Percentiles rank a stretch among this genome's conserved stretches.
These are phyloP conservation scores for Paracoccidioides lutzii DNA, from an alignment of 2,329 filamentous ascomycete genomes.

Conservation along the genomic window DNA sequence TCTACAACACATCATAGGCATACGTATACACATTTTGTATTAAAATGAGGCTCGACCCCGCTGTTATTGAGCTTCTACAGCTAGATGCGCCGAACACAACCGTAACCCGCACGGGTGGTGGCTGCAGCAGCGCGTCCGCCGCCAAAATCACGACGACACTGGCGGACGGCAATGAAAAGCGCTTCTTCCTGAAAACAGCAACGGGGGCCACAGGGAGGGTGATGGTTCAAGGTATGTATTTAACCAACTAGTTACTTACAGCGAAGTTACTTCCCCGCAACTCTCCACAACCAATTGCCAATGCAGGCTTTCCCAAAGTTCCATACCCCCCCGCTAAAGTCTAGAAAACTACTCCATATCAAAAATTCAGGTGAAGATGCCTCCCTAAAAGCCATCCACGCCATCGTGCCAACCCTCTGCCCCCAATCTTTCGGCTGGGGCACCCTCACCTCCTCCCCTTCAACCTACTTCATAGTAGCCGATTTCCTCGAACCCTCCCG, in stretches of 20 bases:
- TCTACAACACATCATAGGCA: too few relatives aligned
- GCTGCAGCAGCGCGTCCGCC: background rate
- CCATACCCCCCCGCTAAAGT: background rate
- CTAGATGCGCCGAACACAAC: background rate
- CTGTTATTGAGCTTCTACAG: background rate
- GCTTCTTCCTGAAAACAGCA: constrained; percentile 31
- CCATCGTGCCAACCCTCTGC: constrained; percentile 60
- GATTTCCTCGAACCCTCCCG: constrained; percentile 61
- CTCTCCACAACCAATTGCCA: too few relatives aligned
- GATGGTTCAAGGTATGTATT: constrained; percentile 17
- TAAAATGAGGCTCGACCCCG: background rate
- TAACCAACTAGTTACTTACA: background rate
- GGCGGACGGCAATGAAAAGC: constrained; percentile 14
- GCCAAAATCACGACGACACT: background rate
- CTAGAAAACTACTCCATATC: background rate
- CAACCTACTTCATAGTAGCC: constrained; percentile 47
- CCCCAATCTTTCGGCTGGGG: constrained; percentile 65
- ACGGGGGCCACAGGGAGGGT: constrained; percentile 21
- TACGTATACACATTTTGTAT: too few relatives aligned
- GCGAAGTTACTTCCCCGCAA: too few relatives aligned
- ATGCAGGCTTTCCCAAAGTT: too few relatives aligned
- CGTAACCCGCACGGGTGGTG: background rate
- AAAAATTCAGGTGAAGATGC: constrained; percentile 56
- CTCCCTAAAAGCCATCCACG: constrained; percentile 69
- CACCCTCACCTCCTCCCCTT: constrained; percentile 31